Conservation (phyloP, 2,329 filamentous ascomycete species). For the Colletotrichum euphorbiae region DNA sequence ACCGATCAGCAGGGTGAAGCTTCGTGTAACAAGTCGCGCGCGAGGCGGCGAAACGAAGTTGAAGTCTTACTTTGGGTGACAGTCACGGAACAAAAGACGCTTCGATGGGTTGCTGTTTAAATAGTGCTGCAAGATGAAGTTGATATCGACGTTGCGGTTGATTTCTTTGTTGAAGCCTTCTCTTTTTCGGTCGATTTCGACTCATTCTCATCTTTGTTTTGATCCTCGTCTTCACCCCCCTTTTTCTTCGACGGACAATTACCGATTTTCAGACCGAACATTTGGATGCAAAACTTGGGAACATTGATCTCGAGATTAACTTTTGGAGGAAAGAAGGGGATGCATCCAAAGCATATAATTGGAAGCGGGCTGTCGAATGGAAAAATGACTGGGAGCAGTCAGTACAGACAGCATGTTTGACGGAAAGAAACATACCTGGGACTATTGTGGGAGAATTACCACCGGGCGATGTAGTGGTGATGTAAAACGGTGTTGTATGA, state of each 20-base stretch:
- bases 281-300: slow-evolving; percentile 21
- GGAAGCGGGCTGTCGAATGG: slow-evolving; percentile 8
- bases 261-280: slow-evolving; percentile 21
- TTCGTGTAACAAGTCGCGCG: too few relatives aligned
- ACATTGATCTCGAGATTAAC: slow-evolving; percentile 6
- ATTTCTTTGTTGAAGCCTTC: neutral
- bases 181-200: neutral
- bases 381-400: neutral
- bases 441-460: slow-evolving; percentile 18
- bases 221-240: neutral
- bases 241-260: slow-evolving; percentile 1
- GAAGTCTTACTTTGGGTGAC: slow-evolving; percentile 1
- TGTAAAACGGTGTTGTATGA: slow-evolving; percentile 12
- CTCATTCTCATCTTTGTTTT: neutral
- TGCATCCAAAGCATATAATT: slow-evolving; percentile 20
- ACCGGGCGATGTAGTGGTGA: slow-evolving; percentile 21
- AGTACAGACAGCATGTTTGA: neutral
- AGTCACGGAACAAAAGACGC: slow-evolving; percentile 19
- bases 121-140: slow-evolving; percentile 22
- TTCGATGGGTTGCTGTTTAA: slow-evolving; percentile 16
- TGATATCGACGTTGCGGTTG: slow-evolving; percentile 1
- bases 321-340: neutral
- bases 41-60: too few relatives aligned
- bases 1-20: neutral
- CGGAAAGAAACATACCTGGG: neutral